These are phyloP conservation scores for Eimeria necatrix DNA, from an alignment of 169 alveolate species.

Conservation along the genomic window DNA sequence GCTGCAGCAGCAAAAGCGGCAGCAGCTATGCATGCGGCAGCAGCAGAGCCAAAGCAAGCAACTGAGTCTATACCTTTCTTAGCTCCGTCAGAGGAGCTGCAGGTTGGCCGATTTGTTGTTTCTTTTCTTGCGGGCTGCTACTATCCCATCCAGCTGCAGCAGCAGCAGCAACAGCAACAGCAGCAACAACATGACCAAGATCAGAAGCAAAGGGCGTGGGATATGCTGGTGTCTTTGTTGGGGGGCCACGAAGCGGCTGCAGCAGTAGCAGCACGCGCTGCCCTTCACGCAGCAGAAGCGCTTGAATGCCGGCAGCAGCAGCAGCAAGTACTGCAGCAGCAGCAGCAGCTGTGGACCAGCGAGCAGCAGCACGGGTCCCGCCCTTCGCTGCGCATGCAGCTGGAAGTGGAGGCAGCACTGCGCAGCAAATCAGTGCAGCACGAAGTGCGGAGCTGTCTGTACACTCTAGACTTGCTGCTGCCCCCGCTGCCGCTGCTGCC, in stretches of 20 bases:
- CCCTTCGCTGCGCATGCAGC: conserved; percentile 56
- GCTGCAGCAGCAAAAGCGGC: neutral
- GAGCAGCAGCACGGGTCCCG: conserved; percentile 63
- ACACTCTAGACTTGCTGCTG: conserved; percentile 35
- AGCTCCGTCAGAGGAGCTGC: conserved; percentile 35
- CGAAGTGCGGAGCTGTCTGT: conserved; percentile 53
- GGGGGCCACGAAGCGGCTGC: neutral
- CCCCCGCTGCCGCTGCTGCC: conserved; percentile 37
- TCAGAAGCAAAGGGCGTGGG: neutral
- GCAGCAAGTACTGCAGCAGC: conserved; percentile 2
- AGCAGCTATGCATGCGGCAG: neutral
- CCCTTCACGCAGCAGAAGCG: conserved; percentile 32
- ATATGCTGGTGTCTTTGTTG: neutral
- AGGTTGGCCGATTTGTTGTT: conserved; percentile 15
- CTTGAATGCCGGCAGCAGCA: conserved; percentile 13
- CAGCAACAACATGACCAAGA: neutral
- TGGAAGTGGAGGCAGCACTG: conserved; percentile 28
- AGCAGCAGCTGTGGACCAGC: conserved; percentile 58
- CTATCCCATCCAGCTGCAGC: neutral
- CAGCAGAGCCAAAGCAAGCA: neutral
- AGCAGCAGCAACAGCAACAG: conserved; percentile 29
- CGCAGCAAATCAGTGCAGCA: conserved; percentile 44
- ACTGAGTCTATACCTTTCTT: neutral
- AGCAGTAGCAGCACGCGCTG: conserved; percentile 47
- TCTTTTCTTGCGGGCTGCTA: conserved; percentile 4